Evolutionary conservation across 345 rosid genomes (phyloP).

Genomic region (Corymbia maculata): DNA sequence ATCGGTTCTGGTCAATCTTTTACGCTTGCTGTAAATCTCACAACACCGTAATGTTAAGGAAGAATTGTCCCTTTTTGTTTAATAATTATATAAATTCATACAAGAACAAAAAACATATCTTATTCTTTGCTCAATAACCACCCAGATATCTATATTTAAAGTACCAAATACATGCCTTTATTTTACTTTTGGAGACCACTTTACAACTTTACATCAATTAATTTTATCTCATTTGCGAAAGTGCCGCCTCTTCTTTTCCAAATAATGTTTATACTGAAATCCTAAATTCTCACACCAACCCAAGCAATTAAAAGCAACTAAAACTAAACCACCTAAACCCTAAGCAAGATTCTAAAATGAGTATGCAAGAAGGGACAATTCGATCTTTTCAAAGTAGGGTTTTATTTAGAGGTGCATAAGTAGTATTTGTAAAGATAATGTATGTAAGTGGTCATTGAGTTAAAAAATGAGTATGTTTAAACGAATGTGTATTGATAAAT

Average conservation of each 20-base stretch:
- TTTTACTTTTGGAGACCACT: not conserved
- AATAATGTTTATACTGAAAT: not conserved
- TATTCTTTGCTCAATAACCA: not conserved
- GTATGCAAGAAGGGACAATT: not conserved
- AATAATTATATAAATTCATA: not conserved
- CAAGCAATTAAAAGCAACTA: not conserved
- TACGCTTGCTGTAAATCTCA: not conserved
- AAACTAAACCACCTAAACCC: not conserved
- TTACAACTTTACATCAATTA: not conserved
- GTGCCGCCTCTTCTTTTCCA: not conserved
- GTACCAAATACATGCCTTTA: not conserved
- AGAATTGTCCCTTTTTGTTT: not conserved
- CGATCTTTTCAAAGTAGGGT: not conserved
- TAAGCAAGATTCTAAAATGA: not conserved
- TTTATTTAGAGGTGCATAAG: not conserved
- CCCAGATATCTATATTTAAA: not conserved
- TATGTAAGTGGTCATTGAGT: not conserved
- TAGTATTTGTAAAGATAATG: not conserved
- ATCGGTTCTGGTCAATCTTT: not conserved
- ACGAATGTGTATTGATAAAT: not conserved
- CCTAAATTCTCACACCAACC: not conserved
- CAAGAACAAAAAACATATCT: fast-evolving
- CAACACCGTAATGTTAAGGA: not conserved
- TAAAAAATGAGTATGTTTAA: no score
- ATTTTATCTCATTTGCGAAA: not conserved